These are phyloP conservation scores for Pholiota molesta DNA, from an alignment of 768 basidiomycete species.

Conservation along the genomic window DNA sequence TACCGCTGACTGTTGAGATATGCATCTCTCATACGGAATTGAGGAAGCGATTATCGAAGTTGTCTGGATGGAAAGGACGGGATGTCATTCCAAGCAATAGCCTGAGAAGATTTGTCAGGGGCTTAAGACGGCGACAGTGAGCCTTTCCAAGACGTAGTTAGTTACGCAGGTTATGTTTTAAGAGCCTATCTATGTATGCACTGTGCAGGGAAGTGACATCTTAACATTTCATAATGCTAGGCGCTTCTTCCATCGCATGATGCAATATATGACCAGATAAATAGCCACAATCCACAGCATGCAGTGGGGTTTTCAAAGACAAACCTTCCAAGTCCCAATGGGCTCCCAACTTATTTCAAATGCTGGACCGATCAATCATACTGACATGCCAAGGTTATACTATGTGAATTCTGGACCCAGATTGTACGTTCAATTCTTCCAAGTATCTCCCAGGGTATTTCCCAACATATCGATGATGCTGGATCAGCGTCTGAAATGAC, in stretches of 20 bases:
- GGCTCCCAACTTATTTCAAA: background rate
- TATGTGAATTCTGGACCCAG: background rate
- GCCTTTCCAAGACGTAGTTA: background rate
- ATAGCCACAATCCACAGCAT: background rate
- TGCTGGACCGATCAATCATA: background rate
- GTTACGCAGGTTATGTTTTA: background rate
- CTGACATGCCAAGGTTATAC: background rate
- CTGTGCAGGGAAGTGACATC: background rate
- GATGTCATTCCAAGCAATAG: constrained; percentile 18
- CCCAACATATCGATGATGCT: background rate
- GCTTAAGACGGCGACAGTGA: background rate
- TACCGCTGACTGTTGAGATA: constrained; percentile 2
- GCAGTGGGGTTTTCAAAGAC: background rate
- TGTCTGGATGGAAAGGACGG: constrained; percentile 2
- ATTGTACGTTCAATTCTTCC: background rate
- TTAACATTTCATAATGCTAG: background rate
- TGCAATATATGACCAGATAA: constrained; percentile 22
- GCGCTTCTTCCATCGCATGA: constrained; percentile 12
- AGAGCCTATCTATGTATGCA: background rate
- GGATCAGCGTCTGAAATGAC: constrained; percentile 2
- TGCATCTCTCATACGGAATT: background rate
- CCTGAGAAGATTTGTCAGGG: constrained; percentile 26
- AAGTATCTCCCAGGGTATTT: background rate
- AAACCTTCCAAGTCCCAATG: background rate
- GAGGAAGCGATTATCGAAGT: constrained; percentile 4